Percentiles rank a stretch among this genome's conserved stretches.
Evolutionary conservation across 805 yeast genomes (phyloP).

Genomic region (Danielozyma ontarioensis): DNA sequence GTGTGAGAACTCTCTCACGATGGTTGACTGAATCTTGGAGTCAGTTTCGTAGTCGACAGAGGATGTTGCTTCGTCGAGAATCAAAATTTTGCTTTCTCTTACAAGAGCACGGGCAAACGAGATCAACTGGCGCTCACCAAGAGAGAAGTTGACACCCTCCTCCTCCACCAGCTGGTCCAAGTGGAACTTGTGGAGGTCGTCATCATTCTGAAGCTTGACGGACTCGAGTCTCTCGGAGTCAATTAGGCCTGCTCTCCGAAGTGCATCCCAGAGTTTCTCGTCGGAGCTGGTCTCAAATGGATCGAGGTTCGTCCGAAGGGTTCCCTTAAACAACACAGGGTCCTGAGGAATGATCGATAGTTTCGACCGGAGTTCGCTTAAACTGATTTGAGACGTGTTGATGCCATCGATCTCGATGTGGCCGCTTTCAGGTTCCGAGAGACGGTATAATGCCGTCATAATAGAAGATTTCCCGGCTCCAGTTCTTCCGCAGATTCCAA

Average conservation of each 20-base stretch:
- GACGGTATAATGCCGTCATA: conserved; percentile 14
- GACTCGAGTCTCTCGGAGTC: conserved; percentile 2
- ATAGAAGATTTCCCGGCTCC: conserved; percentile 18
- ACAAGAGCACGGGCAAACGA: conserved; percentile 82
- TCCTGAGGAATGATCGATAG: conserved; percentile 16
- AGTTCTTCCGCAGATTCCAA: conserved; percentile 17
- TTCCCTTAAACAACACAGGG: conserved; percentile 15
- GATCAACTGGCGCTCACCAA: conserved; percentile 74
- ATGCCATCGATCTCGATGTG: conserved; percentile 13
- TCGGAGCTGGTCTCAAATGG: conserved; percentile 12
- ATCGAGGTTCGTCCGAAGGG: conserved; percentile 15
- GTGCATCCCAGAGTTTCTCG: conserved; percentile 12
- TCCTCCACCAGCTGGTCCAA: conserved; percentile 50
- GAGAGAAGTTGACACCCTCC: conserved; percentile 67
- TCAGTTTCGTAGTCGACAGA: conserved; percentile 86
- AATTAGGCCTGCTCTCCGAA: conserved; percentile 12
- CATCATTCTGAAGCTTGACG: conserved; percentile 3
- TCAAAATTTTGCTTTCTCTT: conserved; percentile 66
- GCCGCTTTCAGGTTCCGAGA: conserved; percentile 12
- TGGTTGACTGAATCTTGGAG: conserved; percentile 68
- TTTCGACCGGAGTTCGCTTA: conserved; percentile 13
- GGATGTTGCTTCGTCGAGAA: conserved; percentile 80
- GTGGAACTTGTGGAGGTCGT: conserved; percentile 35
- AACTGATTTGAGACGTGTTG: conserved; percentile 10
- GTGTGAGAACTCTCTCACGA: conserved; percentile 60